Evolutionary conservation across 2,329 filamentous ascomycete genomes (phyloP).

Genomic region (Talaromyces funiculosus): DNA sequence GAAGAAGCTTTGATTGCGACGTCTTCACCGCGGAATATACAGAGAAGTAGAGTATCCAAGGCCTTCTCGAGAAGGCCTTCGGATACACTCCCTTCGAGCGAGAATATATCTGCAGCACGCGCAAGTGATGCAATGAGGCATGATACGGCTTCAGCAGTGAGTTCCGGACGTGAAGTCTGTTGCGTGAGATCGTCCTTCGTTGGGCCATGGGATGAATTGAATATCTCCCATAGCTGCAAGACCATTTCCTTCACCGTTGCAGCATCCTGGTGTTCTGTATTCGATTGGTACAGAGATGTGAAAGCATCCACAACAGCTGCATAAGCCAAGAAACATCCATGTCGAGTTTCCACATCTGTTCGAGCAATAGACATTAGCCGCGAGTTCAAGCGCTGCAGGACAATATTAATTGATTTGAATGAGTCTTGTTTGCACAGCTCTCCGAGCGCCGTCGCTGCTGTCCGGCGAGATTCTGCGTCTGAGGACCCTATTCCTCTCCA

Average conservation of each 20-base stretch:
- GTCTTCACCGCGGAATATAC: slow-evolving; percentile 37
- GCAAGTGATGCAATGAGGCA: slow-evolving; percentile 35
- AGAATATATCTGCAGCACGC: slow-evolving; percentile 18
- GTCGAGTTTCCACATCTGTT: slow-evolving; percentile 38
- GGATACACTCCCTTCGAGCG: slow-evolving; percentile 4
- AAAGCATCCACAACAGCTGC: slow-evolving; percentile 27
- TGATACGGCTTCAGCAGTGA: slow-evolving; percentile 39
- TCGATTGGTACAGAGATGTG: slow-evolving; percentile 14
- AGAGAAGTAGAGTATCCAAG: slow-evolving; percentile 33
- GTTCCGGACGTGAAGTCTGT: slow-evolving; percentile 34
- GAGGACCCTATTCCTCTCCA: slow-evolving; percentile 86
- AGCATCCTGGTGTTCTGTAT: slow-evolving; percentile 20
- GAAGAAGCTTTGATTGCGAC: slow-evolving; percentile 38
- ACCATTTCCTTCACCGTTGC: slow-evolving; percentile 25
- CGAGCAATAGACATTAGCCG: slow-evolving; percentile 34
- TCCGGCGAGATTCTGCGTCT: slow-evolving; percentile 67
- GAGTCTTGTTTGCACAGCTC: slow-evolving; percentile 29
- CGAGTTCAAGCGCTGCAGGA: slow-evolving; percentile 29
- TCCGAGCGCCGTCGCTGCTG: slow-evolving; percentile 66
- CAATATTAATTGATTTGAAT: slow-evolving; percentile 26
- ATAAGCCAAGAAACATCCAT: slow-evolving; percentile 40
- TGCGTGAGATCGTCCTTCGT: slow-evolving; percentile 36
- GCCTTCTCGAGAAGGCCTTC: slow-evolving; percentile 23
- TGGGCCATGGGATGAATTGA: slow-evolving; percentile 28
- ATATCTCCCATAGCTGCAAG: slow-evolving; percentile 34